Evolutionary conservation across 192 early-diverging fungal species (phyloP), one percentile per base, ranked within the genome.

Genomic region (Funneliformis geosporum): DNA sequence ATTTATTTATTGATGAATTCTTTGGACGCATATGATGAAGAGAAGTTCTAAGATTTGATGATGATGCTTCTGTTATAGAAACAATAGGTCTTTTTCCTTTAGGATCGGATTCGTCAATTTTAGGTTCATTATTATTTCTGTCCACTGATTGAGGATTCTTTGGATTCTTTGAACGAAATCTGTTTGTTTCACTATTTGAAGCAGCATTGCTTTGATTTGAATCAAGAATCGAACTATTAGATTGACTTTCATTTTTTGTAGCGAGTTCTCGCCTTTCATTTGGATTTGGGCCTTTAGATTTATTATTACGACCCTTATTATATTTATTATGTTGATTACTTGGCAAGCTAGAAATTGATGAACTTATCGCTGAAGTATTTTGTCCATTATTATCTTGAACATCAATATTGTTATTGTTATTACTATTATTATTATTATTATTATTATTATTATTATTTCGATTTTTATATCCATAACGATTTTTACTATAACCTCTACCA

Each of bases 1-100:
- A 23, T 39, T 80, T 73, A 11, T 43, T 43, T 8, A 59, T 77
- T 2, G 79, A 61, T 8, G 40, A 47, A 46, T 25, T 61, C 39
- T 64, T 76, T 44, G 60, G 25, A 18, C 25, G 42, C 18, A 23
- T 44, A 23, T 40, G 8, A 6, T 12, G 5, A 27, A 8, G 42
- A 55, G n/a, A 47, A 55, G 9, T 72, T 72, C 12, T 47, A 14
- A 25, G n/a, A 72, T 72, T 18, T 25, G 23, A 72, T n/a, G 70
- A 40, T 72, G 70, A 72, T 40, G 70, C 16, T 39, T 25, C 25
- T 21, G 66, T 33, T 68, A 0, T 39, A 39, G 66, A 68, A 18
- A 9, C 5, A 9, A 33, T 21, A 39, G 66, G 33, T 21, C 14
- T 43, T 68, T 33, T 68, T 0, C 33, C 16, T 68, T 68, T 40